Conservation (phyloP, 805 yeast species). For the Ogataea dorogensis region DNA sequence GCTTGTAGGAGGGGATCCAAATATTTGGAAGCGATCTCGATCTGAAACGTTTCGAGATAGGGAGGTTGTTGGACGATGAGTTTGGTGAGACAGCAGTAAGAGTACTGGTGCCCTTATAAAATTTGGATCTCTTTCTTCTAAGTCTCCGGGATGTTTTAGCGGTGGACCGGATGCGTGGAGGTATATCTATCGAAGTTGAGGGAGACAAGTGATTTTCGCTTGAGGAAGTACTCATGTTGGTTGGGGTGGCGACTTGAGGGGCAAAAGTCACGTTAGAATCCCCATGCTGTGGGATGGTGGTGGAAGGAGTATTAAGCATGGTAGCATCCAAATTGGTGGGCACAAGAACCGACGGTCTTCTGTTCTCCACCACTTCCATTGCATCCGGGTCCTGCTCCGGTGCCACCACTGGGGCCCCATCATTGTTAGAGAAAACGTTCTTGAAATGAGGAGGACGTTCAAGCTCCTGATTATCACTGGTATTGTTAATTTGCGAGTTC, state of each 20-base stretch:
- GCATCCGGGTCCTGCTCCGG: constrained; percentile 15
- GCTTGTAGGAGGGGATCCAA: constrained; percentile 28
- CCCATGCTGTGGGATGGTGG: constrained; percentile 10
- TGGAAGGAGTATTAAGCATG: constrained; percentile 17
- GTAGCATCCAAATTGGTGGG: constrained; percentile 24
- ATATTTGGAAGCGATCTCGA: constrained; percentile 37
- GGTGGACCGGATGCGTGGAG: constrained; percentile 17
- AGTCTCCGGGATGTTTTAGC: constrained; percentile 14
- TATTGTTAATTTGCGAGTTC: constrained; percentile 40
- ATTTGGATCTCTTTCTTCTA: constrained; percentile 18
- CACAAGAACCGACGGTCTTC: constrained; percentile 31
- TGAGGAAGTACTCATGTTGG: constrained; percentile 6
- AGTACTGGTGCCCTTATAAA: constrained; percentile 13
- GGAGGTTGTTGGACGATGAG: constrained; percentile 12
- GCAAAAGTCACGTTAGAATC: constrained; percentile 17
- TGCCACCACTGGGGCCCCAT: constrained; percentile 14
- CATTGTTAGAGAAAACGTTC: constrained; percentile 32
- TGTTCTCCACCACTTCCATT: constrained; percentile 28
- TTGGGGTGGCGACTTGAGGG: constrained; percentile 11
- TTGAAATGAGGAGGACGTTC: constrained; percentile 32
- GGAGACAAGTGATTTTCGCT: constrained; percentile 7
- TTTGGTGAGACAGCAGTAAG: constrained; percentile 9
- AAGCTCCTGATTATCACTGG: constrained; percentile 38
- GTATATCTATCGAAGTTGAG: constrained; percentile 7
- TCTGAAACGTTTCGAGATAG: constrained; percentile 30